phyloP scores from a whole-genome alignment of 495 filamentous ascomycete species.

The Lepraria neglecta region DNA sequence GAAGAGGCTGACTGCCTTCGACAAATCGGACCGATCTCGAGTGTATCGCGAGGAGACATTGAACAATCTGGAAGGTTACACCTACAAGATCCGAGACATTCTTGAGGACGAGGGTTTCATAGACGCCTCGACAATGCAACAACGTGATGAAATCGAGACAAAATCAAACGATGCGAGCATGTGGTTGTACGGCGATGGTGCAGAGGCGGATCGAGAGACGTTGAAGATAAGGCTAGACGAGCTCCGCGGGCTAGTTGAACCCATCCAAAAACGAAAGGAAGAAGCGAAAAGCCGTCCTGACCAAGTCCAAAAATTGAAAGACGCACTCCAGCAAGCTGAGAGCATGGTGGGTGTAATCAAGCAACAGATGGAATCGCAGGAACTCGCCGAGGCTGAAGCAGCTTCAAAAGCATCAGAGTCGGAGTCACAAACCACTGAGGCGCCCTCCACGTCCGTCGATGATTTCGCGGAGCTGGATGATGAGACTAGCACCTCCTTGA shows the following conservation, averaged over 20 bases:
- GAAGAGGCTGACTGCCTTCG: slow-evolving; percentile 70
- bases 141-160: slow-evolving; percentile 55
- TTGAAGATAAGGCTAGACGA: slow-evolving; percentile 47
- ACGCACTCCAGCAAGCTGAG: slow-evolving; percentile 48
- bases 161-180: slow-evolving; percentile 64
- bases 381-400: slow-evolving; percentile 41
- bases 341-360: slow-evolving; percentile 26
- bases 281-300: slow-evolving; percentile 57
- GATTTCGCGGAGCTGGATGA: slow-evolving; percentile 62
- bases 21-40: slow-evolving; percentile 71
- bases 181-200: slow-evolving; percentile 86
- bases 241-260: slow-evolving; percentile 54
- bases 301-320: slow-evolving; percentile 49
- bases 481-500: slow-evolving; percentile 37
- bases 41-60: slow-evolving; percentile 75
- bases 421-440: slow-evolving; percentile 37
- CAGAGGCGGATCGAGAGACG: slow-evolving; percentile 47
- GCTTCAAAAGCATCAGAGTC: slow-evolving; percentile 39
- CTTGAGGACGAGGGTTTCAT: slow-evolving; percentile 69
- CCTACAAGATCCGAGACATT: slow-evolving; percentile 80
- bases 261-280: slow-evolving; percentile 52
- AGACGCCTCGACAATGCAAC: slow-evolving; percentile 56
- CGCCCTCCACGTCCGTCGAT: slow-evolving; percentile 37
- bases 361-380: slow-evolving; percentile 23
- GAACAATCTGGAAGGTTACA: slow-evolving; percentile 90